Conservation (phyloP, 164 flowering plant genomes). For the Amborella trichopoda region DNA sequence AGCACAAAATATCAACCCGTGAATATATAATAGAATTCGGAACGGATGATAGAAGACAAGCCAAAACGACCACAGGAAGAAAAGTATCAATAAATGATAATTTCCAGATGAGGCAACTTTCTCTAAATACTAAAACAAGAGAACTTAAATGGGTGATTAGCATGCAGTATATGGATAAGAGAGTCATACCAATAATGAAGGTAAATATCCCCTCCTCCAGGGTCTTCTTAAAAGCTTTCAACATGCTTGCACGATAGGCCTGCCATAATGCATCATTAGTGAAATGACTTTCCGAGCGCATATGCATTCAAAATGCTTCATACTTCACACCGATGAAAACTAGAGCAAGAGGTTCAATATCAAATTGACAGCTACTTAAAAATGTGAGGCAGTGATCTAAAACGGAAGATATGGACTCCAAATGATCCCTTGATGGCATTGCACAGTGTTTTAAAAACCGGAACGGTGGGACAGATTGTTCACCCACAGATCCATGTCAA, state of each 20-base stretch:
- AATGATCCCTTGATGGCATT: too few species aligned
- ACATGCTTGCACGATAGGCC: constrained; percentile 96
- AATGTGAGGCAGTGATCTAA: not conserved
- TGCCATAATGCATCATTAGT: constrained; percentile 21
- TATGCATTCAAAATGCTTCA: too few species aligned
- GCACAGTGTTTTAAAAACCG: too few species aligned
- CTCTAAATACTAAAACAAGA: not conserved
- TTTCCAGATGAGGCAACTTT: not conserved
- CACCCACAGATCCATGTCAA: too few species aligned
- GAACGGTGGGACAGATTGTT: too few species aligned
- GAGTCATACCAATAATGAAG: constrained; percentile 76
- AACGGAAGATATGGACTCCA: too few species aligned
- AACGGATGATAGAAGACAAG: constrained; percentile 7
- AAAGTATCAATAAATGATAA: not conserved
- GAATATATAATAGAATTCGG: too few species aligned
- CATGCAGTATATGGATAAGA: constrained; percentile 5
- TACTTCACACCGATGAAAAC: too few species aligned
- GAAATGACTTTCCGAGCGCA: too few species aligned
- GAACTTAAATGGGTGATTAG: not conserved
- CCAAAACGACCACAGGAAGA: constrained; percentile 3
- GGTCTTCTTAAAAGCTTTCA: constrained; percentile 94
- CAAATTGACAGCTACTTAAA: not conserved
- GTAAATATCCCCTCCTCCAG: constrained; percentile 81
- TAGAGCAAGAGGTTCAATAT: too few species aligned
- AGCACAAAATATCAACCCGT: too few species aligned